phyloP scores from a whole-genome alignment of 1,284 basidiomycete genomes.

The Gymnopus androsaceus region DNA sequence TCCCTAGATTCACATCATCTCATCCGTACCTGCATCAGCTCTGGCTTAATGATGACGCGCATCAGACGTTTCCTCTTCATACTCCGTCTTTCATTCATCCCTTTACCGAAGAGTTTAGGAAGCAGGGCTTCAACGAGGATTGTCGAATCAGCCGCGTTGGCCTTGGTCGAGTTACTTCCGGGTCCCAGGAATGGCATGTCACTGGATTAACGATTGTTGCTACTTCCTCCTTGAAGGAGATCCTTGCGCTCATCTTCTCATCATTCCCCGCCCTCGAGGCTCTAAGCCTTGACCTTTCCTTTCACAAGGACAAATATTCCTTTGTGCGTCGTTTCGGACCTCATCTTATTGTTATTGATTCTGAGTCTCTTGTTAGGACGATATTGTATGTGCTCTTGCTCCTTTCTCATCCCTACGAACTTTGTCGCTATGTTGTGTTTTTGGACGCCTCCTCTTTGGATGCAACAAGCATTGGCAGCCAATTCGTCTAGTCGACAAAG shows the following conservation, averaged over 20 bases:
- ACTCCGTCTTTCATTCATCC: background rate
- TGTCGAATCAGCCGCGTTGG: background rate
- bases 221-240: background rate
- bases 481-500: background rate
- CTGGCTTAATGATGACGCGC: background rate
- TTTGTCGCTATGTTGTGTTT: background rate
- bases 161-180: background rate
- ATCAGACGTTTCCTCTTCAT: background rate
- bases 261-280: slow-evolving; percentile 4
- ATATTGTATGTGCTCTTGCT: background rate
- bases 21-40: slow-evolving; percentile 2
- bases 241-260: background rate
- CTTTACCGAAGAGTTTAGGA: background rate
- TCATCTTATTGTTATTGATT: background rate
- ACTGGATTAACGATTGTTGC: background rate
- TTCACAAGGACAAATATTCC: background rate
- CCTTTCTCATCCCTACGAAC: background rate
- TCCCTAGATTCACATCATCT: background rate
- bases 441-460: background rate
- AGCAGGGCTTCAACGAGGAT: background rate
- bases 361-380: background rate
- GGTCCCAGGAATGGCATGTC: background rate
- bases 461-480: background rate
- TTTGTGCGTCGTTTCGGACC: background rate
- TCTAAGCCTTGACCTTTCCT: background rate